These are phyloP conservation scores for Diaporthe amygdali DNA, from an alignment of 2,329 filamentous ascomycete species.

Conservation along the genomic window DNA sequence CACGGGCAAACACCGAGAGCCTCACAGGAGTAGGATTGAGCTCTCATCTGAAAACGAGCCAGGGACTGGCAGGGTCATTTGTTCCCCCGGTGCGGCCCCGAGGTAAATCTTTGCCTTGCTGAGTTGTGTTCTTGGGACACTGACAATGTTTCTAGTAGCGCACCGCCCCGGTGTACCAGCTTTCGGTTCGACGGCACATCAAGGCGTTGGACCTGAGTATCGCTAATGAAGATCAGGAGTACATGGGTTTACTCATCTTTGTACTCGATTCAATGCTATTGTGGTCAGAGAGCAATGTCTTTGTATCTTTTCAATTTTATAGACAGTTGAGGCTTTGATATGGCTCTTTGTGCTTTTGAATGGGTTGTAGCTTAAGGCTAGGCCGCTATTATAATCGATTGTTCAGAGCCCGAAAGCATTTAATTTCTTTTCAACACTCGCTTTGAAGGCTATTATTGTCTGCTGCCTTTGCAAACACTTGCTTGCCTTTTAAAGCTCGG, in stretches of 20 bases:
- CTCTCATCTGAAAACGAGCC: conserved; percentile 25
- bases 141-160: conserved; percentile 1
- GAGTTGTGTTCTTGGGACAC: not conserved
- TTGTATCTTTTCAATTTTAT: not conserved
- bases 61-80: not conserved
- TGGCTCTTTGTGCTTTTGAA: not conserved
- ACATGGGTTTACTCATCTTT: not conserved
- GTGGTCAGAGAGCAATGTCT: not conserved
- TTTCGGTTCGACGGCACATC: not conserved
- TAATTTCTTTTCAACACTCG: not conserved
- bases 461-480: too few relatives aligned
- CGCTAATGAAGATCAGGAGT: too few relatives aligned
- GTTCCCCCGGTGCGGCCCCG: conserved; percentile 12
- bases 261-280: not conserved
- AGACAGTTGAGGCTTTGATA: not conserved
- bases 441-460: not conserved
- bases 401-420: not conserved
- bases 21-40: conserved; percentile 23
- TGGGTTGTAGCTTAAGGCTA: not conserved
- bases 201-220: not conserved
- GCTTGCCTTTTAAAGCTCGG: not conserved
- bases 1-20: not conserved
- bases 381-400: not conserved
- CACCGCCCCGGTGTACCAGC: conserved; percentile 2
- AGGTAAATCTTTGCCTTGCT: not conserved